phyloP scores from a whole-genome alignment of 768 basidiomycete species.

The Mycena filopes region DNA sequence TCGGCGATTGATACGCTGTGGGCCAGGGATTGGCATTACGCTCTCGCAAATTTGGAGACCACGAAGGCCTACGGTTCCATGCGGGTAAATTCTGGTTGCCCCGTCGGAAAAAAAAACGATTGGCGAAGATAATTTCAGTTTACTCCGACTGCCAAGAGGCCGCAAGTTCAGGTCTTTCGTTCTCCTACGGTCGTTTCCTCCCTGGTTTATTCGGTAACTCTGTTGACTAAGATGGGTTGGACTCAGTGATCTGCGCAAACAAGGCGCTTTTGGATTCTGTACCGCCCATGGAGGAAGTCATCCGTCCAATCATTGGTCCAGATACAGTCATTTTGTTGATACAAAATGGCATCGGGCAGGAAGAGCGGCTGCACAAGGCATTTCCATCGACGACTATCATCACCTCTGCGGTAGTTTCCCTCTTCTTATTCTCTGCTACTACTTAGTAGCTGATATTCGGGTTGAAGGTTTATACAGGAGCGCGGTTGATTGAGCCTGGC shows the following conservation, averaged over 20 bases:
- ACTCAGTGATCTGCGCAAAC: constrained; percentile 20
- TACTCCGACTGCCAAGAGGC: constrained; percentile 22
- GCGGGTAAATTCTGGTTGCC: constrained; percentile 1
- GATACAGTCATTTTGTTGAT: constrained; percentile 23
- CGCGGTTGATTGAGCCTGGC: constrained; percentile 1
- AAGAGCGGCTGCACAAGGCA: constrained; percentile 7
- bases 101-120: neutral
- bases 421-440: neutral
- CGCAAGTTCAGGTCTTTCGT: constrained; percentile 18
- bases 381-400: constrained; percentile 23
- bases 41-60: constrained; percentile 16
- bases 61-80: constrained; percentile 21
- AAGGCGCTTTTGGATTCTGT: constrained; percentile 21
- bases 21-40: constrained; percentile 25
- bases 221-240: neutral
- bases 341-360: constrained; percentile 25
- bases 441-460: neutral
- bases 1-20: too few species aligned
- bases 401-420: constrained; percentile 12
- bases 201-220: neutral
- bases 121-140: neutral
- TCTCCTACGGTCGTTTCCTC: constrained; percentile 15
- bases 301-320: constrained; percentile 12
- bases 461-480: constrained; percentile 24
- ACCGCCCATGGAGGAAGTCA: constrained; percentile 14